Percentiles rank a stretch among this genome's conserved stretches.
Conservation (phyloP, 768 basidiomycete species). For the Boletus rufocinnamomeus region DNA sequence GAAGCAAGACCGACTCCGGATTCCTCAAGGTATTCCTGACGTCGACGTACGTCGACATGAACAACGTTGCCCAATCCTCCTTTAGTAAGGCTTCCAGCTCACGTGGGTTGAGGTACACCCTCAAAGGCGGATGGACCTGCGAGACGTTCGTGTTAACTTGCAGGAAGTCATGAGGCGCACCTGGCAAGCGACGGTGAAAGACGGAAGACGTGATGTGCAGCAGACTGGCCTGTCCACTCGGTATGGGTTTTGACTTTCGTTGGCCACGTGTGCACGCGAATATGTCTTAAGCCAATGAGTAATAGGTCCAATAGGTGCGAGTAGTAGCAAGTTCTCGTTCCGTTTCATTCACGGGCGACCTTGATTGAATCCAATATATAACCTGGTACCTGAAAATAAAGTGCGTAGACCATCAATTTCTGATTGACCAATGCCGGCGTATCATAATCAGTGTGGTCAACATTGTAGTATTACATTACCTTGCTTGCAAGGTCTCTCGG, state of each 20-base stretch:
- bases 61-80: constrained; percentile 8
- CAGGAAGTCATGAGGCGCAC: background rate
- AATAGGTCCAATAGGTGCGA: too few relatives aligned
- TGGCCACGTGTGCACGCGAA: background rate
- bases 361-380: background rate
- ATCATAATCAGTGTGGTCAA: background rate
- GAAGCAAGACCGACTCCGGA: constrained; percentile 12
- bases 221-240: background rate
- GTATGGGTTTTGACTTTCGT: background rate
- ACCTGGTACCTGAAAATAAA: background rate
- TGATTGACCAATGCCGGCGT: background rate
- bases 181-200: background rate
- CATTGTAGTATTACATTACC: too few relatives aligned
- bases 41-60: constrained; percentile 23
- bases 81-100: constrained; percentile 1
- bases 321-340: background rate
- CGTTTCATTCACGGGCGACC: background rate
- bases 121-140: constrained; percentile 16
- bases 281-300: background rate
- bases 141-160: constrained; percentile 27
- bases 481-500: too few relatives aligned
- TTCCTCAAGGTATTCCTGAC: constrained; percentile 28
- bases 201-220: background rate
- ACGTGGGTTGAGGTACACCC: background rate
- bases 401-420: background rate